phyloP scores from a whole-genome alignment of 1,284 basidiomycete species.

The Inonotus obliquus region DNA sequence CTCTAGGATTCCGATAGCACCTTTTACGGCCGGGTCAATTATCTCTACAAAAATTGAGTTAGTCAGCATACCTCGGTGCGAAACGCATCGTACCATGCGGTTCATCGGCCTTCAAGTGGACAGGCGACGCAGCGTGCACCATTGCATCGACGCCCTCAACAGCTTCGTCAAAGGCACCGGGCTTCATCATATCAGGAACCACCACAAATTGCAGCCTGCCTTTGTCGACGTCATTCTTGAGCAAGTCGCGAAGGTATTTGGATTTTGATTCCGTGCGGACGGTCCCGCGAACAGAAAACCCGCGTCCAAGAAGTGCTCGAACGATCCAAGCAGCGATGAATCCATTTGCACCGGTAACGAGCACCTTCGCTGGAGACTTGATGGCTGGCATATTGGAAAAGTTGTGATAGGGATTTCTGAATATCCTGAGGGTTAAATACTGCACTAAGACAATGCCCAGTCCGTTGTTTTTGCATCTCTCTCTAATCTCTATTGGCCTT shows the following conservation, averaged over 20 bases:
- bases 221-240: constrained; percentile 23
- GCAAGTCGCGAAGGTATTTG: constrained; percentile 37
- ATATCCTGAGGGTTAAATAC: neutral
- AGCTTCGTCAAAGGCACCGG: constrained; percentile 64
- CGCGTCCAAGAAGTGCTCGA: constrained; percentile 34
- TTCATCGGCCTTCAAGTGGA: constrained; percentile 33
- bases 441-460: neutral
- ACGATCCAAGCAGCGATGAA: constrained; percentile 40
- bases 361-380: constrained; percentile 34
- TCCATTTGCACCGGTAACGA: constrained; percentile 40
- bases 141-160: constrained; percentile 64
- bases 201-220: constrained; percentile 17
- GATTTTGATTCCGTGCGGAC: constrained; percentile 50
- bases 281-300: constrained; percentile 50
- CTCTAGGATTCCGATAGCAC: constrained; percentile 54
- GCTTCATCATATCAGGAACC: constrained; percentile 15
- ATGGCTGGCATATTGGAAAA: constrained; percentile 36
- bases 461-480: neutral
- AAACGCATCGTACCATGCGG: constrained; percentile 32
- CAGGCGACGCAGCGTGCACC: constrained; percentile 52
- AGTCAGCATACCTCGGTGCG: neutral
- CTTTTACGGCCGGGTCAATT: constrained; percentile 56
- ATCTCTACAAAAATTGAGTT: neutral
- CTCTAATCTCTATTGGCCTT: neutral
- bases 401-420: neutral